Conservation (phyloP, 2,329 filamentous ascomycete species). For the Leptographium flavum region DNA sequence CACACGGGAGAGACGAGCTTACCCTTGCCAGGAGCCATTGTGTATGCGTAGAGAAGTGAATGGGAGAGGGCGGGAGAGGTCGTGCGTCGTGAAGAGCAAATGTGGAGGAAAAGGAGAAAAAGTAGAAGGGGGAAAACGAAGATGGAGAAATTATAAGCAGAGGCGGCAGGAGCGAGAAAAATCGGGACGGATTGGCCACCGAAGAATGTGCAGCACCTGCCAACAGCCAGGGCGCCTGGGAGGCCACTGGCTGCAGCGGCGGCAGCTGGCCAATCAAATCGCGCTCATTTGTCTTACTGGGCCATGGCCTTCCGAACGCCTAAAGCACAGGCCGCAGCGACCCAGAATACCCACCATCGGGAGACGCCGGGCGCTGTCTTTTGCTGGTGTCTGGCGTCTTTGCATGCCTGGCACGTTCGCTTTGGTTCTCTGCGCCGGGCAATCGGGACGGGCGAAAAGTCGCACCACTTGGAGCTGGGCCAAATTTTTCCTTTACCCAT, state of each 20-base stretch:
- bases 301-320: background rate
- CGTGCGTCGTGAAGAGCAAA: background rate
- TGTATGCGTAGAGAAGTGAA: conserved; percentile 16
- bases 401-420: too few relatives aligned
- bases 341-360: conserved; percentile 5
- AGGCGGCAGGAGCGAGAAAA: background rate
- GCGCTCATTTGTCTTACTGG: conserved; percentile 7
- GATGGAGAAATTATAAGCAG: background rate
- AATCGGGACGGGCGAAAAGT: conserved; percentile 8
- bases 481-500: background rate
- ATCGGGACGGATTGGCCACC: conserved; percentile 3
- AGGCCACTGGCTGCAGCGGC: background rate
- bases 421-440: background rate
- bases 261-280: conserved; percentile 8
- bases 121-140: background rate
- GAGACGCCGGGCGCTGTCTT: conserved; percentile 7
- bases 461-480: conserved; percentile 7
- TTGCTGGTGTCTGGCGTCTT: background rate
- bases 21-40: conserved; percentile 30
- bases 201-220: background rate
- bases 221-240: background rate
- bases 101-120: conserved; percentile 2
- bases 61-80: background rate
- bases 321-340: background rate
- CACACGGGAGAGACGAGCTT: conserved; percentile 15